Evolutionary conservation across 306 rosid genomes (phyloP).

Genomic region (Medicago truncatula): DNA sequence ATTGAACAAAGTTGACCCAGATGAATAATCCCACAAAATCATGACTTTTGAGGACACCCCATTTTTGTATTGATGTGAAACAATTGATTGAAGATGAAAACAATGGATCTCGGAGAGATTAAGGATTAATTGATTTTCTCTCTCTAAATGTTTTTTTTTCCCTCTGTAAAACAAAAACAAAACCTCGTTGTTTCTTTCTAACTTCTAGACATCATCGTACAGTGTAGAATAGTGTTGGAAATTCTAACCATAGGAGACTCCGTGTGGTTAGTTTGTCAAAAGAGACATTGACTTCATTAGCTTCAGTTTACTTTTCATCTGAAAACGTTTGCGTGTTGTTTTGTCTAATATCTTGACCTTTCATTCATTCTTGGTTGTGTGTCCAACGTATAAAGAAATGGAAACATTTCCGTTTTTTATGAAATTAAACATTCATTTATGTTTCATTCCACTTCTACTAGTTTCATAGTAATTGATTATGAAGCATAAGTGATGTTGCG

Average conservation of each 20-base stretch:
- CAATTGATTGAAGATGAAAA: slow-evolving; percentile 36
- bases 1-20: slow-evolving; percentile 41
- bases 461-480: too few species aligned
- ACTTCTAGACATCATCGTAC: slow-evolving; percentile 32
- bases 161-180: slow-evolving; percentile 48
- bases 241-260: slow-evolving; percentile 44
- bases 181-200: slow-evolving; percentile 11
- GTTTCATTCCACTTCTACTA: too few species aligned
- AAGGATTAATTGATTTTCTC: slow-evolving; percentile 31
- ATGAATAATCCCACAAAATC: slow-evolving; percentile 13
- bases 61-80: slow-evolving; percentile 19
- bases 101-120: slow-evolving; percentile 50
- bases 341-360: slow-evolving; percentile 50
- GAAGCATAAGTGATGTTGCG: too few species aligned
- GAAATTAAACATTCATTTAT: too few species aligned
- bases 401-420: not conserved
- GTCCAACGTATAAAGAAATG: not conserved
- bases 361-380: slow-evolving; percentile 1
- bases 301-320: slow-evolving; percentile 9
- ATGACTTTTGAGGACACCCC: slow-evolving; percentile 34
- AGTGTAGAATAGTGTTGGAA: not conserved
- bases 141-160: slow-evolving; percentile 20
- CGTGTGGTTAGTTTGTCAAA: not conserved
- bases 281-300: slow-evolving; percentile 58
- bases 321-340: slow-evolving; percentile 29